These are phyloP conservation scores for Hygrocybe punicea DNA, from an alignment of 768 basidiomycete genomes.

Conservation along the genomic window DNA sequence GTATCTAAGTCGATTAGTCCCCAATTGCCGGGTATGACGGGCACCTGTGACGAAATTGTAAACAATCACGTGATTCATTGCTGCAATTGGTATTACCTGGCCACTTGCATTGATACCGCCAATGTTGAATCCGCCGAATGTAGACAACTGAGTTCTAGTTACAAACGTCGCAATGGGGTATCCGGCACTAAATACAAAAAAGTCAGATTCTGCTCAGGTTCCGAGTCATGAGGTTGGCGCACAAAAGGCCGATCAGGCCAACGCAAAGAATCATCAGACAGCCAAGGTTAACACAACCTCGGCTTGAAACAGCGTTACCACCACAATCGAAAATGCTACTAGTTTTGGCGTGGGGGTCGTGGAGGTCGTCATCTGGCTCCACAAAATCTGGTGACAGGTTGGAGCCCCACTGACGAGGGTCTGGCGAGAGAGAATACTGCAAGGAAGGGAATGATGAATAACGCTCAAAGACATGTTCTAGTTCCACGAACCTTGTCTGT, in stretches of 20 bases:
- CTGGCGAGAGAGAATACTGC: constrained; percentile 49
- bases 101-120: constrained; percentile 66
- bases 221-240: constrained; percentile 22
- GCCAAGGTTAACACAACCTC: constrained; percentile 71
- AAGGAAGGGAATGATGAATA: background rate
- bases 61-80: constrained; percentile 11
- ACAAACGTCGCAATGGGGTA: constrained; percentile 36
- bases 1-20: constrained; percentile 59
- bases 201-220: background rate
- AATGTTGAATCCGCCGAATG: constrained; percentile 36
- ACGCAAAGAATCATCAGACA: constrained; percentile 57
- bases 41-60: constrained; percentile 45
- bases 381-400: constrained; percentile 51
- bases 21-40: constrained; percentile 52
- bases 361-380: constrained; percentile 70
- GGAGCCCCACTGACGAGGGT: constrained; percentile 65
- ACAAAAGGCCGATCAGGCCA: constrained; percentile 58
- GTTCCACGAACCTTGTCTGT: constrained; percentile 4
- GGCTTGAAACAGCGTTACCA: constrained; percentile 49
- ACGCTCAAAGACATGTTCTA: background rate
- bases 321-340: constrained; percentile 35
- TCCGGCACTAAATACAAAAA: background rate
- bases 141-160: constrained; percentile 20
- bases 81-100: constrained; percentile 43
- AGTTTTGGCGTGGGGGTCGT: constrained; percentile 53